phyloP scores from a whole-genome alignment of 176 grass and related monocot genomes.

The Leersia perrieri region DNA sequence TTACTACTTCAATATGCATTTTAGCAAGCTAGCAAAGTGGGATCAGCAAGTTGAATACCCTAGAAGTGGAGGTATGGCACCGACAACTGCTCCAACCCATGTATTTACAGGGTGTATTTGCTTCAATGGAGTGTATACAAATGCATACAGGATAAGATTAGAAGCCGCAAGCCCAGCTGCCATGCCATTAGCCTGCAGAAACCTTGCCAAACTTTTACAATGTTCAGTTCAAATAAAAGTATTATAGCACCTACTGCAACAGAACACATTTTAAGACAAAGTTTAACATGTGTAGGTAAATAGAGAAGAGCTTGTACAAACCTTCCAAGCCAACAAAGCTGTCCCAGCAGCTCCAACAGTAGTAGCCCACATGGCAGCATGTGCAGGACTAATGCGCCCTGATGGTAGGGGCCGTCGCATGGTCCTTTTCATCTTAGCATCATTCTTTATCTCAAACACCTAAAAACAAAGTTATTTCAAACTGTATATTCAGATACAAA shows the following conservation, averaged over 20 bases:
- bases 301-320: slow-evolving; percentile 40
- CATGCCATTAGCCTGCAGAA: slow-evolving; percentile 84
- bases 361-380: slow-evolving; percentile 94
- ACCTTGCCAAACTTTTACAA: slow-evolving; percentile 58
- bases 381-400: slow-evolving; percentile 66
- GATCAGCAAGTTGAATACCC: slow-evolving; percentile 55
- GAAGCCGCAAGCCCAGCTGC: slow-evolving; percentile 81
- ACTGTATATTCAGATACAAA: not conserved
- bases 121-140: slow-evolving; percentile 97
- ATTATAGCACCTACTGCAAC: not conserved
- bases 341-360: slow-evolving; percentile 81
- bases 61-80: slow-evolving; percentile 96
- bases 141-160: slow-evolving; percentile 93
- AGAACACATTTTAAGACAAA: slow-evolving; percentile 1
- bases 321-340: slow-evolving; percentile 78
- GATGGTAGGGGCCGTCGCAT: slow-evolving; percentile 74
- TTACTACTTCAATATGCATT: slow-evolving; percentile 12
- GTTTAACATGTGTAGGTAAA: slow-evolving; percentile 4
- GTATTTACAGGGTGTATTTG: slow-evolving; percentile 98
- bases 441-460: slow-evolving; percentile 92
- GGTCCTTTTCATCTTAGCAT: slow-evolving; percentile 95
- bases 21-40: not conserved
- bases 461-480: slow-evolving; percentile 21
- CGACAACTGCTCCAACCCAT: slow-evolving; percentile 97
- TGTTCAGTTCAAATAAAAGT: slow-evolving; percentile 43